These are phyloP conservation scores for Sanguinoderma infundibulare DNA, from an alignment of 1,284 basidiomycete genomes.

Conservation along the genomic window DNA sequence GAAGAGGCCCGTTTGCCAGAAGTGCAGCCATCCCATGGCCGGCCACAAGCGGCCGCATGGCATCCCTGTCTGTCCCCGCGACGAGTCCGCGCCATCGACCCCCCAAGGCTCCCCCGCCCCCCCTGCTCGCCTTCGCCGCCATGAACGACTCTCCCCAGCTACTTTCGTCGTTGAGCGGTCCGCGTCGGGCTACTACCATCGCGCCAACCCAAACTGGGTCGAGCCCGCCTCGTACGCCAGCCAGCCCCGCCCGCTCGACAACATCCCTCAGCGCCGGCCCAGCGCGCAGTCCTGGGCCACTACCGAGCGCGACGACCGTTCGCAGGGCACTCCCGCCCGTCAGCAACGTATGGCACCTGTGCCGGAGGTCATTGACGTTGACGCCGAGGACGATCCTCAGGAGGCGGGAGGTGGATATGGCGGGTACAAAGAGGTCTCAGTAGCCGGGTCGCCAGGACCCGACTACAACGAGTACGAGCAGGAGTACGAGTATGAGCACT, in stretches of 20 bases:
- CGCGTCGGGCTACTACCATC: constrained; percentile 20
- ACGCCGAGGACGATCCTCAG: constrained; percentile 2
- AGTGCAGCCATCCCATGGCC: constrained; percentile 34
- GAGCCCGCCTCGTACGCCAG: constrained; percentile 16
- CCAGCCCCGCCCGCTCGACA: constrained; percentile 5
- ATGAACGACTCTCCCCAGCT: constrained; percentile 6
- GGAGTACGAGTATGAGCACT: background rate
- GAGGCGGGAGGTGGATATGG: background rate
- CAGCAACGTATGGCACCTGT: background rate
- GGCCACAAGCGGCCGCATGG: constrained; percentile 38
- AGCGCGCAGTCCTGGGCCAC: constrained; percentile 27
- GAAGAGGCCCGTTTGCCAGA: constrained; percentile 35
- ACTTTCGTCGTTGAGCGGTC: constrained; percentile 11
- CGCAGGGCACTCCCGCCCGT: constrained; percentile 8
- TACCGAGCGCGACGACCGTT: constrained; percentile 31
- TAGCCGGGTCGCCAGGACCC: background rate
- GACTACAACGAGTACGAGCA: constrained; percentile 2
- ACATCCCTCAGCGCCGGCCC: constrained; percentile 4
- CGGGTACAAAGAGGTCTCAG: background rate
- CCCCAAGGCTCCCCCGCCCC: too few species aligned
- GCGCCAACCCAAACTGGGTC: constrained; percentile 33
- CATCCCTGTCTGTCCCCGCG: constrained; percentile 31
- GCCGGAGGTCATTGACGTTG: constrained; percentile 11
- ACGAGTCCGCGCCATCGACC: constrained; percentile 13
- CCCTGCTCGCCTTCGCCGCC: background rate